Evolutionary conservation across 306 rosid species (phyloP), one percentile per base, ranked within the genome.

Genomic region (Cicer bijugum): DNA sequence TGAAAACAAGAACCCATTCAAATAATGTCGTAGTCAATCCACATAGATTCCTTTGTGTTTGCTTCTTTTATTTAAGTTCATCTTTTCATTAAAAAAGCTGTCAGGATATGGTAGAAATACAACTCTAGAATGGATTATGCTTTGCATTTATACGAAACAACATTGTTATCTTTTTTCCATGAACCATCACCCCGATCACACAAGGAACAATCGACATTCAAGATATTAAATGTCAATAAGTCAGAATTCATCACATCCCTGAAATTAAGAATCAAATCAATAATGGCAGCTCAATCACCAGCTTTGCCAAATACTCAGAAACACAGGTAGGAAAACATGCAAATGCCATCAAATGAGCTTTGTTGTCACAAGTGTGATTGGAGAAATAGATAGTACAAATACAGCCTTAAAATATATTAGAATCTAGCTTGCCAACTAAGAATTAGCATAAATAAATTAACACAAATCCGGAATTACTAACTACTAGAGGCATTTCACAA

Each of bases 221-320:
- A 78, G 33, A 69, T 20, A 67, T 38, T 14, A 37, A 42, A 35
- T 38, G 81, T 39, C 69, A 48, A 48, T 6, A 46, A 15, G 45
- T 47, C 62, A 20, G 47, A 66, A 47, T 17, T 38, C 46, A 37
- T 10, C 8, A 37, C 45, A 42, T 48, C 37, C 71, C 43, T 39
- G 42, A 52, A 14, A 59, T 23, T 40, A 48, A 43, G 70, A 46
- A 58, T 48, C 46, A 77, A 56, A 56, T 9, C 1, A n/a, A 50
- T 59, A 67, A 66, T 11, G 38, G 50, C 37, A 75, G 35, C 67
- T 75, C 79, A 64, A 65, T 57, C 57, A 72, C 40, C 60, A 55
- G 68, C 62, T 72, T 17, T 11, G 44, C 44, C 23, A 12, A 55
- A 55, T 38, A 47, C 74, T 45, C 45, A 48, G 35, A 57, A 37